These are phyloP conservation scores for Fragaria vesca DNA, from an alignment of 306 rosid genomes.

Conservation along the genomic window DNA sequence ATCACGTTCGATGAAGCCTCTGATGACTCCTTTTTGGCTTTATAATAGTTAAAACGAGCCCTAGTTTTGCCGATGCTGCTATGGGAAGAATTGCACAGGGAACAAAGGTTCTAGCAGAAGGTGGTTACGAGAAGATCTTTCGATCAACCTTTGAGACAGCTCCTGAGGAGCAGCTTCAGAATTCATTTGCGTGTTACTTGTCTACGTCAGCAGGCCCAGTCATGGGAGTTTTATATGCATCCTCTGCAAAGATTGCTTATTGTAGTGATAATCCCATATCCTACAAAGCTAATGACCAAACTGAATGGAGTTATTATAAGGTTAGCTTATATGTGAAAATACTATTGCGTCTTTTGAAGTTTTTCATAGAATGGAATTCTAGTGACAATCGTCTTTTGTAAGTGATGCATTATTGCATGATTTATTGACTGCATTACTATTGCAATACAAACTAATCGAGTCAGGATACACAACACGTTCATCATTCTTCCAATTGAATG, in stretches of 20 bases:
- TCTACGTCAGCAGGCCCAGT: constrained; percentile 93
- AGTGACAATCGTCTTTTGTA: too few relatives aligned
- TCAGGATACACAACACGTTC: background rate
- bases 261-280: constrained; percentile 91
- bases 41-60: constrained; percentile 76
- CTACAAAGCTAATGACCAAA: constrained; percentile 43
- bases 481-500: background rate
- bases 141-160: constrained; percentile 63
- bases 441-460: background rate
- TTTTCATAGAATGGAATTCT: background rate
- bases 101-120: constrained; percentile 91
- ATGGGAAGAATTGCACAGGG: constrained; percentile 97
- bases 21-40: constrained; percentile 17
- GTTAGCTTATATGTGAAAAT: constrained; percentile 34
- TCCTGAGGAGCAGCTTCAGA: constrained; percentile 76
- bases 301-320: constrained; percentile 98
- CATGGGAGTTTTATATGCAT: constrained; percentile 64
- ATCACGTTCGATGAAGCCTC: background rate
- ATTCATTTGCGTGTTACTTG: constrained; percentile 82
- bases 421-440: background rate
- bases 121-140: constrained; percentile 86
- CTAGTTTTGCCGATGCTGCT: constrained; percentile 90
- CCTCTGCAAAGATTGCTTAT: constrained; percentile 79
- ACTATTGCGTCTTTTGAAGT: background rate
- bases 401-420: background rate